These are phyloP conservation scores for Spathaspora girioi DNA, from an alignment of 805 yeast genomes.

Conservation along the genomic window DNA sequence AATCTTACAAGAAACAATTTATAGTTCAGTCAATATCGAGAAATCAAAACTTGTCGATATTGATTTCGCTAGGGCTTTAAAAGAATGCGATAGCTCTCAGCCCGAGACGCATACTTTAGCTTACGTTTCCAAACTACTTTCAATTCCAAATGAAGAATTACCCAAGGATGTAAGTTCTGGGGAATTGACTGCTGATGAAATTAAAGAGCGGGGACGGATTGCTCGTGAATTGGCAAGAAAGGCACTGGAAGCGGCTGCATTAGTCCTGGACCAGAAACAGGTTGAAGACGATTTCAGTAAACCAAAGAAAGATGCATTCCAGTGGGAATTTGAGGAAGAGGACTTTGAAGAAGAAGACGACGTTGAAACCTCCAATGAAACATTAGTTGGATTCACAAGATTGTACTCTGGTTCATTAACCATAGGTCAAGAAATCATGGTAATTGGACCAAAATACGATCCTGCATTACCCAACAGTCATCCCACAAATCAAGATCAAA, in stretches of 20 bases:
- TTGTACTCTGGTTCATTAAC: conserved; percentile 79
- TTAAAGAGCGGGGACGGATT: conserved; percentile 56
- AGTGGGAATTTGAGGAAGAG: conserved; percentile 50
- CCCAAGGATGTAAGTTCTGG: conserved; percentile 49
- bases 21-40: conserved; percentile 45
- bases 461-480: conserved; percentile 44
- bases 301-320: conserved; percentile 33
- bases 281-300: conserved; percentile 19
- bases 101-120: conserved; percentile 53
- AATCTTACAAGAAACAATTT: conserved; percentile 44
- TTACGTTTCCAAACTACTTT: conserved; percentile 84
- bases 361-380: conserved; percentile 54
- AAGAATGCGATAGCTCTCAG: conserved; percentile 62
- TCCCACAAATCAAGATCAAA: conserved; percentile 45
- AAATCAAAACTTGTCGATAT: conserved; percentile 42
- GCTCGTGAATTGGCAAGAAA: conserved; percentile 67
- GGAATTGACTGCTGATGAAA: conserved; percentile 48
- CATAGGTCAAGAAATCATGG: conserved; percentile 70
- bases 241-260: conserved; percentile 53
- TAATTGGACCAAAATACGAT: conserved; percentile 84
- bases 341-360: conserved; percentile 33
- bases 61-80: conserved; percentile 52
- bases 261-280: conserved; percentile 19
- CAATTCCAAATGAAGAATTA: conserved; percentile 77
- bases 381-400: conserved; percentile 82